A percentile compares a stretch with the other conserved stretches of the same genome.
Conservation (phyloP, 2,329 filamentous ascomycete genomes). For the Calonectria henricotiae region DNA sequence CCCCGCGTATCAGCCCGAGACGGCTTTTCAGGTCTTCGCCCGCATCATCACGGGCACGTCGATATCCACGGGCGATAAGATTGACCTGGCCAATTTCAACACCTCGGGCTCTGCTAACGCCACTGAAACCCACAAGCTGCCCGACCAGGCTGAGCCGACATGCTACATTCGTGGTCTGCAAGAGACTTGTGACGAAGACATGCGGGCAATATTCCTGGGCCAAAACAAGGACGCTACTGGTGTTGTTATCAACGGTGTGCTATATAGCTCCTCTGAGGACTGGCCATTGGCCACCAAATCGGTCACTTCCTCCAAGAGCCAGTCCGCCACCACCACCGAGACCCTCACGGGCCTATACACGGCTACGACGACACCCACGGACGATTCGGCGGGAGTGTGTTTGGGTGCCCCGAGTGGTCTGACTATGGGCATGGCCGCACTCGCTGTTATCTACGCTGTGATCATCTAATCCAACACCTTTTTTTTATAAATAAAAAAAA, state of each 20-base stretch:
- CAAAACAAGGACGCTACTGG: slow-evolving; percentile 67
- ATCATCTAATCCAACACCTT: neutral
- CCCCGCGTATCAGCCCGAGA: slow-evolving; percentile 74
- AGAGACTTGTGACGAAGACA: slow-evolving; percentile 67
- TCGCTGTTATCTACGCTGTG: slow-evolving; percentile 29
- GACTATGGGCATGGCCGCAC: slow-evolving; percentile 38
- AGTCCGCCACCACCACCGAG: slow-evolving; percentile 42
- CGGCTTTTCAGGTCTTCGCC: slow-evolving; percentile 73
- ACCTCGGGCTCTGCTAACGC: slow-evolving; percentile 73
- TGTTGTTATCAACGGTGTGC: slow-evolving; percentile 73
- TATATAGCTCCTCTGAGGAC: slow-evolving; percentile 63
- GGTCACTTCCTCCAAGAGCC: slow-evolving; percentile 45
- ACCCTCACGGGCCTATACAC: slow-evolving; percentile 57
- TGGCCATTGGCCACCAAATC: slow-evolving; percentile 60
- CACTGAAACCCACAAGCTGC: slow-evolving; percentile 70
- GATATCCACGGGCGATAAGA: slow-evolving; percentile 69
- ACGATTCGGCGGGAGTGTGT: slow-evolving; percentile 38
- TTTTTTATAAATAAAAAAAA: neutral
- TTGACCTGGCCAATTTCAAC: slow-evolving; percentile 69
- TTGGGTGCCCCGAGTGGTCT: slow-evolving; percentile 32
- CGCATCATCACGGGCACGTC: slow-evolving; percentile 73
- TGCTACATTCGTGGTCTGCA: slow-evolving; percentile 74
- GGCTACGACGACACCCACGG: slow-evolving; percentile 55
- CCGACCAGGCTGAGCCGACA: slow-evolving; percentile 65
- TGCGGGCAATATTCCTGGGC: slow-evolving; percentile 60